phyloP scores from a whole-genome alignment of 2,329 filamentous ascomycete genomes.

The Trichoderma hamatum region DNA sequence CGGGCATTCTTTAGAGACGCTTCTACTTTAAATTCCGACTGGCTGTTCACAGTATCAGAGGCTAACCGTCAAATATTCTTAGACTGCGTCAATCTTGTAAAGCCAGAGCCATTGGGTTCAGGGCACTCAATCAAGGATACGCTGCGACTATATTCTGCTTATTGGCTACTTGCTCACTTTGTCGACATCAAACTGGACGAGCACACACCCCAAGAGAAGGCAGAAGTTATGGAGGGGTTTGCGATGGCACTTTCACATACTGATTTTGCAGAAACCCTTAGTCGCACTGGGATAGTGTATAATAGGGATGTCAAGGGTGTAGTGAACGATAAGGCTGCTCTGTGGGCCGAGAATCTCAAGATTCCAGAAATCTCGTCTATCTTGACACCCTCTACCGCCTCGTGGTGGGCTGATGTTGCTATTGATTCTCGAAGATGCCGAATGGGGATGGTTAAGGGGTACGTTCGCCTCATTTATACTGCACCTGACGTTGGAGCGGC shows the following conservation, averaged over 20 bases:
- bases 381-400: conserved; percentile 25
- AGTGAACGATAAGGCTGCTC: conserved; percentile 22
- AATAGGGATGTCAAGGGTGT: conserved; percentile 6
- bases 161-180: conserved; percentile 31
- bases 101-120: background rate
- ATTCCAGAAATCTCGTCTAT: background rate
- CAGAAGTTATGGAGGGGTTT: conserved; percentile 34
- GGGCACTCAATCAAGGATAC: background rate
- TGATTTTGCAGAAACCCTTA: conserved; percentile 28
- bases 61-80: conserved; percentile 35
- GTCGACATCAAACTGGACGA: conserved; percentile 25
- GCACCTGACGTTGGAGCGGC: conserved; percentile 24
- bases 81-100: conserved; percentile 27
- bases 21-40: background rate
- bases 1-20: conserved; percentile 34
- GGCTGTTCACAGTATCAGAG: conserved; percentile 32
- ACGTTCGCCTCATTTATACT: conserved; percentile 30
- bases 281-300: conserved; percentile 18
- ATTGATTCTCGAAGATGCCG: conserved; percentile 30
- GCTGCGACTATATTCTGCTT: conserved; percentile 27
- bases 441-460: conserved; percentile 30
- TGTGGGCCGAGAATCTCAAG: conserved; percentile 30
- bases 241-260: conserved; percentile 29
- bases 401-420: conserved; percentile 32
- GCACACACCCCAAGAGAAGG: conserved; percentile 28